phyloP scores from a whole-genome alignment of 2,329 filamentous ascomycete species.

The Colletotrichum australisinense region DNA sequence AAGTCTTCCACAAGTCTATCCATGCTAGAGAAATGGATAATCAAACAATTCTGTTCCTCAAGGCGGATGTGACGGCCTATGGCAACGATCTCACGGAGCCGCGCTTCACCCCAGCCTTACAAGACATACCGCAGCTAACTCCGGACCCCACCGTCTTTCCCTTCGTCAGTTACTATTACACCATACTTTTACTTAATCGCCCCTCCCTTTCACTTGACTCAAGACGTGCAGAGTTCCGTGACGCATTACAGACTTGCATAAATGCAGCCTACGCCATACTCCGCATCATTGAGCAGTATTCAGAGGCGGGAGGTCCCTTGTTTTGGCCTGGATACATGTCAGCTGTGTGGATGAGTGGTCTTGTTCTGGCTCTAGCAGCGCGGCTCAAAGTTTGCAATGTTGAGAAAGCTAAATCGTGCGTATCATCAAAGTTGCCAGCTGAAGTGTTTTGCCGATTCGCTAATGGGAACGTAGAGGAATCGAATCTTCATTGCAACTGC shows the following conservation, averaged over 20 bases:
- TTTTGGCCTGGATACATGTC: conserved; percentile 49
- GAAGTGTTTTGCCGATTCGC: not conserved
- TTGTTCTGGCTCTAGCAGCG: conserved; percentile 47
- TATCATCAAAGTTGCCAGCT: not conserved
- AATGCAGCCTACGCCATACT: conserved; percentile 14
- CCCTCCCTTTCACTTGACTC: conserved; percentile 46
- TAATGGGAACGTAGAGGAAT: conserved; percentile 14
- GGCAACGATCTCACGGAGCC: conserved; percentile 21
- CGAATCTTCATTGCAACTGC: not conserved
- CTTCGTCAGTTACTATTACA: conserved; percentile 42
- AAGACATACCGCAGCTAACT: not conserved
- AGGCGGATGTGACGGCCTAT: conserved; percentile 27
- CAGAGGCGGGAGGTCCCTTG: conserved; percentile 14
- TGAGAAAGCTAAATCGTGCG: conserved; percentile 7
- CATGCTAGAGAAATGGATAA: conserved; percentile 18
- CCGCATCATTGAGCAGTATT: conserved; percentile 13
- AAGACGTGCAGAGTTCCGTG: conserved; percentile 19
- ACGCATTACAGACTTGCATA: conserved; percentile 27
- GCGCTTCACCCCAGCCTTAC: not conserved
- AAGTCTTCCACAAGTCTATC: conserved; percentile 31
- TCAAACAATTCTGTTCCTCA: conserved; percentile 23
- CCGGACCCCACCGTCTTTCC: conserved; percentile 27
- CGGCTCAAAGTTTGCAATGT: conserved; percentile 13
- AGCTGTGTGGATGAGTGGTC: conserved; percentile 50
- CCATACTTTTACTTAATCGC: conserved; percentile 46